phyloP scores from a whole-genome alignment of 2,329 filamentous ascomycete species.

The Capronia coronata region DNA sequence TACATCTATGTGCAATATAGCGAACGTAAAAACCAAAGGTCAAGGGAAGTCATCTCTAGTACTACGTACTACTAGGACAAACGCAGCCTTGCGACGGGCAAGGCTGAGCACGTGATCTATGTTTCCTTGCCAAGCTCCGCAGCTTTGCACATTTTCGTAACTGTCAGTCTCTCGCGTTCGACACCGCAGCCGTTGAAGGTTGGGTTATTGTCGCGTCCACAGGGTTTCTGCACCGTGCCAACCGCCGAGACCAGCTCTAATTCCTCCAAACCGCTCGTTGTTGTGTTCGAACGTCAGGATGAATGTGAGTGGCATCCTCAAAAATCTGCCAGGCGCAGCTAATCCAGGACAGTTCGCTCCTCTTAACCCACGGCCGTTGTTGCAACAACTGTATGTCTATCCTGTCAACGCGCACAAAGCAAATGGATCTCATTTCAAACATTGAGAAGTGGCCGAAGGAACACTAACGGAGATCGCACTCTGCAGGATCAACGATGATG shows the following conservation, averaged over 20 bases:
- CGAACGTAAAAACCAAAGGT: no score
- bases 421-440: not conserved
- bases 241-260: not conserved
- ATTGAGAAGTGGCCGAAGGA: not conserved
- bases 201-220: not conserved
- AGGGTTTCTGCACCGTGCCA: not conserved
- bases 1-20: no score
- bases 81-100: not conserved
- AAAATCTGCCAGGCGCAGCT: constrained; percentile 17
- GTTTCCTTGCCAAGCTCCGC: constrained; percentile 3
- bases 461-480: not conserved
- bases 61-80: not conserved
- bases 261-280: no score
- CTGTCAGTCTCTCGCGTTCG: not conserved
- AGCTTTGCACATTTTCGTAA: constrained; percentile 7
- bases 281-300: constrained; percentile 30
- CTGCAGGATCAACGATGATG: constrained; percentile 73
- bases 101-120: constrained; percentile 12
- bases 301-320: constrained; percentile 32
- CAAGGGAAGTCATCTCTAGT: not conserved
- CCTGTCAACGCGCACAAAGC: not conserved
- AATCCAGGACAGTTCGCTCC: constrained; percentile 64
- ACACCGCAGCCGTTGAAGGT: not conserved
- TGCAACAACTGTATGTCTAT: constrained; percentile 72
- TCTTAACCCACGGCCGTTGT: constrained; percentile 92